Base-by-base conservation (phyloP, 495 filamentous ascomycete species). In the Staphylotrichum longicolle region DNA sequence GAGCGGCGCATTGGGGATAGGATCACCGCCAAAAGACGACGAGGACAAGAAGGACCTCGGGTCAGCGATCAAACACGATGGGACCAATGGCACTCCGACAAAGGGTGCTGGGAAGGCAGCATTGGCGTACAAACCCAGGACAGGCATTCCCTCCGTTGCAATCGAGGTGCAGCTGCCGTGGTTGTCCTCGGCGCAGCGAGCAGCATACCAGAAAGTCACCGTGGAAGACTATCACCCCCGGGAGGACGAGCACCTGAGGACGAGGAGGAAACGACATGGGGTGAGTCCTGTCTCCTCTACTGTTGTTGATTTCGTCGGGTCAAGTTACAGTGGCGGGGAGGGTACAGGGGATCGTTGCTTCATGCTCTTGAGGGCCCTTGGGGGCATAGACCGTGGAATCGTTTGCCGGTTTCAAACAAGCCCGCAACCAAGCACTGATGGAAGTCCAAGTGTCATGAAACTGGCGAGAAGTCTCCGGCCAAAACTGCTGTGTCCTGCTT, bases 141-240 rank as follows among this genome's bases (percentile, higher is more conserved):
- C 33, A 3, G 35, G 45, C n/a, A 5, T 39, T 34, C 60, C 27
- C 7, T 8, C 46, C 9, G 65, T 69, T 34, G 54, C 54, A 41
- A 68, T 73, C 27, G 66, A 71, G 35, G 67, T 73, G 11, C 33
- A 53, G n/a, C 37, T 73, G 14, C 65, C 54, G 1, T 66, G 63
- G 65, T 10, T 73, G 7, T 4, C 66, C 2, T 57, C 50, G 20
- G 39, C 20, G 14, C 15, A 56, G 37, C 61, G 63, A 53, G 64
- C 58, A 0, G 47, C 32, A 10, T 73, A 63, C 40, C 41, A 45
- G 35, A 40, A 63, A 6, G 34, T 71, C 9, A 46, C 61, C 32
- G 63, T 71, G 3, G 57, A 60, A 12, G 66, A 68, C n/a, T 58
- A 66, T 0, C 39, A 48, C 5, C 41, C 52, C 1, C 14, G 3